A percentile compares a stretch with the other conserved stretches of the same genome.
Conservation (phyloP, 495 filamentous ascomycete species). For the Tetracladium marchalianum region DNA sequence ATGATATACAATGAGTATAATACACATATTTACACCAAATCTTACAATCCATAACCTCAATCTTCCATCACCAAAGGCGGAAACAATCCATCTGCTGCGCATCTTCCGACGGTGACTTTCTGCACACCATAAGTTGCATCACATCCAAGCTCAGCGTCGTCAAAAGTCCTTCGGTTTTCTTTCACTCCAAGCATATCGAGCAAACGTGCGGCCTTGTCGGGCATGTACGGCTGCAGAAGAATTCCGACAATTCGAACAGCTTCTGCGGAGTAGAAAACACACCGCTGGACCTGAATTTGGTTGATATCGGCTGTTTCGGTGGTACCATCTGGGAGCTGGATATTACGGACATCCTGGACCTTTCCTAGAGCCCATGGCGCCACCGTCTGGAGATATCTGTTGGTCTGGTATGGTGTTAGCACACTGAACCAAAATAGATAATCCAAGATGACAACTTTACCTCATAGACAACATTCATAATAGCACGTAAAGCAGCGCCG, state of each 20-base stretch:
- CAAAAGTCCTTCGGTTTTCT: conserved; percentile 44
- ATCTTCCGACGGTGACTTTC: conserved; percentile 4
- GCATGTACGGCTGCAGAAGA: conserved; percentile 85
- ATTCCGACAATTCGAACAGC: conserved; percentile 74
- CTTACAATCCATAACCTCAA: neutral
- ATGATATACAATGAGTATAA: neutral
- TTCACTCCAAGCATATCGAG: conserved; percentile 71
- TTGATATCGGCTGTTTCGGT: neutral
- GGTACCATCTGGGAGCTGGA: neutral
- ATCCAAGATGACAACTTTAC: conserved; percentile 19
- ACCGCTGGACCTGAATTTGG: conserved; percentile 17
- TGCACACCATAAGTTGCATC: conserved; percentile 59
- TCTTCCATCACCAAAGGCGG: conserved; percentile 16
- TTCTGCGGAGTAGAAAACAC: conserved; percentile 65
- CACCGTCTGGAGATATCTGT: conserved; percentile 52
- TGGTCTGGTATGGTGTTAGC: conserved; percentile 43
- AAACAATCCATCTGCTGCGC: conserved; percentile 14
- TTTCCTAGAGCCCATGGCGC: conserved; percentile 45
- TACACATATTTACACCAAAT: neutral
- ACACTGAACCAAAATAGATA: neutral
- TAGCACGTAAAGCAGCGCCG: conserved; percentile 50
- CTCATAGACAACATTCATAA: conserved; percentile 53
- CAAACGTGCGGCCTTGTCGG: conserved; percentile 61
- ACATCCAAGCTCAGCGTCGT: conserved; percentile 40
- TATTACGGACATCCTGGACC: conserved; percentile 5